Evolutionary conservation across 2,329 filamentous ascomycete genomes (phyloP).

Genomic region (Neonectria punicea): DNA sequence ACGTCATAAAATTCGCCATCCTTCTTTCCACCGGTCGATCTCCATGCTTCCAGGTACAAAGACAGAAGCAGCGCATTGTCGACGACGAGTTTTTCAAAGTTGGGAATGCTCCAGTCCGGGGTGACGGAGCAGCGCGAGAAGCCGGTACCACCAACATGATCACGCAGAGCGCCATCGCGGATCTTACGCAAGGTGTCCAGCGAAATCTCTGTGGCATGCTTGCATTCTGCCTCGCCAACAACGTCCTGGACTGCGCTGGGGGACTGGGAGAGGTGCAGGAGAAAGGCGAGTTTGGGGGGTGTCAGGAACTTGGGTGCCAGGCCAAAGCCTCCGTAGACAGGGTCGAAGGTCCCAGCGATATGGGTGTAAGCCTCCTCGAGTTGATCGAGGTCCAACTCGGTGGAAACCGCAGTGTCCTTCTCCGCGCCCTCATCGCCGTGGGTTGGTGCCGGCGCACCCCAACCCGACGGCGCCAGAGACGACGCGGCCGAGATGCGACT

Average conservation of each 20-base stretch:
- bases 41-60: constrained; percentile 88
- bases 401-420: constrained; percentile 56
- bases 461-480: constrained; percentile 44
- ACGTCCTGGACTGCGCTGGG: constrained; percentile 81
- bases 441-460: constrained; percentile 45
- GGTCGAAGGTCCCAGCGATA: constrained; percentile 84
- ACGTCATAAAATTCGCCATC: constrained; percentile 80
- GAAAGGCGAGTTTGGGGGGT: constrained; percentile 83
- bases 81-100: constrained; percentile 97
- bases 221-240: constrained; percentile 84
- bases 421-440: constrained; percentile 34
- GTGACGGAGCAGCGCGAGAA: constrained; percentile 87
- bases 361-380: constrained; percentile 89
- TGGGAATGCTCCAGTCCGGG: constrained; percentile 89
- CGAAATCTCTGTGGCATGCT: constrained; percentile 80
- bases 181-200: constrained; percentile 84
- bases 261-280: constrained; percentile 79
- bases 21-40: constrained; percentile 61
- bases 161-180: constrained; percentile 63
- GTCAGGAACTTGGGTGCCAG: constrained; percentile 89
- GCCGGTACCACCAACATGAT: constrained; percentile 64
- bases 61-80: constrained; percentile 89
- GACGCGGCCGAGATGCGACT: constrained; percentile 46
- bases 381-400: constrained; percentile 87
- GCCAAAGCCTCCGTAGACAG: constrained; percentile 82